A percentile compares a stretch with the other conserved stretches of the same genome.
phyloP scores from a whole-genome alignment of 345 rosid genomes.

The Citrus reticulata region DNA sequence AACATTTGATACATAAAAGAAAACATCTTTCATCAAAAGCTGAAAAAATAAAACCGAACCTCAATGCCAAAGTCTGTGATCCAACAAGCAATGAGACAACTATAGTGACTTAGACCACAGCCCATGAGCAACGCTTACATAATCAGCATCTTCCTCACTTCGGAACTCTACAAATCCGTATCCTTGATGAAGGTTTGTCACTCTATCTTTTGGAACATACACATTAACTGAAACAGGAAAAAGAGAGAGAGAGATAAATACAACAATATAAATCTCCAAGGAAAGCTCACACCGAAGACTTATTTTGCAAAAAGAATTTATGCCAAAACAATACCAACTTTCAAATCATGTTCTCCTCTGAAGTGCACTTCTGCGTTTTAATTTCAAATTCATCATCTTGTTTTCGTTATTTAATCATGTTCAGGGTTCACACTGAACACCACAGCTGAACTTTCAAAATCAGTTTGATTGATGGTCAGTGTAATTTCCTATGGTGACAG shows the following conservation, averaged over 20 bases:
- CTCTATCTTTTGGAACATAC: slow-evolving; percentile 95
- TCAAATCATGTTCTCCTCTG: not conserved
- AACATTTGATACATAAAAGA: not conserved
- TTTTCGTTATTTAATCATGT: not conserved
- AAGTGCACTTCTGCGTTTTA: not conserved
- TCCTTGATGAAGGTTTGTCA: slow-evolving; percentile 90
- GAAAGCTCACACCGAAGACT: not conserved
- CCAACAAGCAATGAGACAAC: not conserved
- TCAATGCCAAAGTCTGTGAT: not conserved
- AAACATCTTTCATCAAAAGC: not conserved
- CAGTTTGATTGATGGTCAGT: not conserved
- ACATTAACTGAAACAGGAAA: slow-evolving; percentile 62
- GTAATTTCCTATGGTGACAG: not conserved
- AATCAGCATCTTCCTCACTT: slow-evolving; percentile 98
- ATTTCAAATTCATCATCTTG: not conserved
- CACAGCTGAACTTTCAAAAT: not conserved
- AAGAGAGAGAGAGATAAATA: not conserved
- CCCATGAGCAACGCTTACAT: slow-evolving; percentile 40
- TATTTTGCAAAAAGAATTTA: not conserved
- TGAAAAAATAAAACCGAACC: not conserved
- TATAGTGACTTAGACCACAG: not conserved
- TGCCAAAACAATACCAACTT: not conserved
- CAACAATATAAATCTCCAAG: not conserved
- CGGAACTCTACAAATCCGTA: slow-evolving; percentile 92
- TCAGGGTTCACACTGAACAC: not conserved